Evolutionary conservation across 257 asterid genomes (phyloP).

Genomic region (Solanum dulcamara): DNA sequence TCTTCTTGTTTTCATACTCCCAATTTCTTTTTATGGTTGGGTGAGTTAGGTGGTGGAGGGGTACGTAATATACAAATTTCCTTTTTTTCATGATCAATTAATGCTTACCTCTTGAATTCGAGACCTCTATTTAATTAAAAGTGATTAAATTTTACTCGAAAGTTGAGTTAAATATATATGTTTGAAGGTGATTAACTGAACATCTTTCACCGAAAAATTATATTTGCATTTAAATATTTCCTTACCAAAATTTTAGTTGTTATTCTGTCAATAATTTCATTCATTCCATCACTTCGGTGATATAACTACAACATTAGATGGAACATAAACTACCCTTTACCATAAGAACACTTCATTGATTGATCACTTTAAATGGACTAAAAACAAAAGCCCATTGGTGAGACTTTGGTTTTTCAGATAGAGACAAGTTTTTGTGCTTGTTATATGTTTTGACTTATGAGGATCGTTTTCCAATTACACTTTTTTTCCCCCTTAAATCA

Average conservation of each 20-base stretch:
- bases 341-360: not conserved
- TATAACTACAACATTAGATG: not conserved
- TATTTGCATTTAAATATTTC: not conserved
- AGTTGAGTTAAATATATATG: not conserved
- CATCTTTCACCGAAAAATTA: not conserved
- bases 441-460: not conserved
- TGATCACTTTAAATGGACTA: not conserved
- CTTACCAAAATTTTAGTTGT: fast-evolving
- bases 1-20: not conserved
- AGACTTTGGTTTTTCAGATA: not conserved
- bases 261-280: not conserved
- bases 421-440: not conserved
- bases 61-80: not conserved
- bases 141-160: not conserved
- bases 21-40: not conserved
- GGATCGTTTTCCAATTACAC: not conserved
- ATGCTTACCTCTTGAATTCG: not conserved
- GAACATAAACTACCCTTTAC: not conserved
- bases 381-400: not conserved
- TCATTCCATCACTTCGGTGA: not conserved
- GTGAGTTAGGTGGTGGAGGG: not conserved
- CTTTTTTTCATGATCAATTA: not conserved
- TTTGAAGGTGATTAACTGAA: not conserved
- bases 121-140: not conserved
- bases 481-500: not conserved